Conservation (phyloP, 1,284 basidiomycete species). For the Tilletia caries region DNA sequence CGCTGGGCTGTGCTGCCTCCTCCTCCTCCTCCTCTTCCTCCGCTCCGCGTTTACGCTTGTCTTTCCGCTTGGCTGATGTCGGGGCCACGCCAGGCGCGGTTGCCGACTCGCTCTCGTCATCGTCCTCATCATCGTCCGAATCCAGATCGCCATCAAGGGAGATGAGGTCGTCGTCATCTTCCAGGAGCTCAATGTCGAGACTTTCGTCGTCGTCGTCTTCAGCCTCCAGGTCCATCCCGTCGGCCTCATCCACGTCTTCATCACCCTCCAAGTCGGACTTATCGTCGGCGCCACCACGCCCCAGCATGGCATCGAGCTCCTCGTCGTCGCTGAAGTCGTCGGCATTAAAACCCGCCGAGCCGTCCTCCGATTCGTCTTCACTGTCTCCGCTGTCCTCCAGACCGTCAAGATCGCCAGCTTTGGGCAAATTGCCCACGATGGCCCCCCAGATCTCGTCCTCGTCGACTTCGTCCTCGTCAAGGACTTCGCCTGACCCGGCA, state of each 20-base stretch:
- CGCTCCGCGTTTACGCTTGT: not conserved
- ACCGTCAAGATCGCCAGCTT: slow-evolving; percentile 62
- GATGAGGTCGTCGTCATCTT: slow-evolving; percentile 51
- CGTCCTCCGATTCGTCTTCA: slow-evolving; percentile 30
- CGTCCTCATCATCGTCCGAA: slow-evolving; percentile 20
- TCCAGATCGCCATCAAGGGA: slow-evolving; percentile 29
- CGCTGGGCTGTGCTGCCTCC: slow-evolving; percentile 33
- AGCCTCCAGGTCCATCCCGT: not conserved
- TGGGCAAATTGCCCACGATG: slow-evolving; percentile 55
- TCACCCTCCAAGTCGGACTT: not conserved
- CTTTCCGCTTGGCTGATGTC: not conserved
- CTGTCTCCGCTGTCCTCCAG: slow-evolving; percentile 58
- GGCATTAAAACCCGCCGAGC: slow-evolving; percentile 22
- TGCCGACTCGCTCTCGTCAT: slow-evolving; percentile 18
- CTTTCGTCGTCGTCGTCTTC: slow-evolving; percentile 50
- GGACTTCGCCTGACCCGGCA: not conserved
- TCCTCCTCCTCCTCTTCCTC: slow-evolving; percentile 25
- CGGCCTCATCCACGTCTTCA: not conserved
- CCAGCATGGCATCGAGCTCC: slow-evolving; percentile 30
- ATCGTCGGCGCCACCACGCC: slow-evolving; percentile 25
- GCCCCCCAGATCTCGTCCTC: slow-evolving; percentile 57
- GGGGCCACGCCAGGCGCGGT: slow-evolving; percentile 10
- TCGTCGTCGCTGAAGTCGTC: slow-evolving; percentile 27
- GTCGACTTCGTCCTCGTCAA: slow-evolving; percentile 28
- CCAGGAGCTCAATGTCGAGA: slow-evolving; percentile 43